Base-by-base conservation (phyloP, 805 yeast genomes). In the Spathaspora passalidarum region DNA sequence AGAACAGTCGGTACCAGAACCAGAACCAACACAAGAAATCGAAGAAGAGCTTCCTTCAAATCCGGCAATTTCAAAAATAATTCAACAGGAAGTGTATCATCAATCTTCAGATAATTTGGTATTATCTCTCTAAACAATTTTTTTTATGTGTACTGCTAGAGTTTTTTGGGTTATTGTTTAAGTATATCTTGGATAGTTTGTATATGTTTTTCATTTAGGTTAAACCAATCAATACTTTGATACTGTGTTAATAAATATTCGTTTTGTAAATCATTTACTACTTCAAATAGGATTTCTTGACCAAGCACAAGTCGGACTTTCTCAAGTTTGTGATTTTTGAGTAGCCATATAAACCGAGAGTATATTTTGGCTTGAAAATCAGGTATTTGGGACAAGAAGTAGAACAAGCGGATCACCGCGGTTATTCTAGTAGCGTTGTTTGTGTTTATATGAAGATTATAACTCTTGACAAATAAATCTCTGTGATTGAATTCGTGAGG, bases 381-480 rank as follows among this genome's bases (percentile, higher is more conserved):
- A n/a, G 48, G 16, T 17, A 38, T 40, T 42, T 50, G 17, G 3
- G 63, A 54, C 25, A 82, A 45, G 37, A 65, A 63, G 5, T 72
- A 74, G 50, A 83, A 75, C 0, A 80, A 49, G 42, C 67, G 62
- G 4, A 81, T 56, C 0, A 76, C 73, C 11, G 68, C 53, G 0
- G 60, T 52, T 1, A 80, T 49, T 36, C 81, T 59, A 0, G 60
- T 46, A 6, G 66, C 38, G 42, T 69, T 72, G 4, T 68, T 56
- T 1, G 80, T 76, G 47, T 75, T 75, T 26, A 84, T 62, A 44
- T 82, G 84, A 26, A 81, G 59, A 55, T 84, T 84, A 64, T 73
- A 81, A 4, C 78, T 61, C 23, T 81, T 63, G 1, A 78, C 67
- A 38, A 68, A 78, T 4, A 82, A 57, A 1, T 68, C 62, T 32